phyloP scores from a whole-genome alignment of 768 basidiomycete species.

The Leccinum arenicola region DNA sequence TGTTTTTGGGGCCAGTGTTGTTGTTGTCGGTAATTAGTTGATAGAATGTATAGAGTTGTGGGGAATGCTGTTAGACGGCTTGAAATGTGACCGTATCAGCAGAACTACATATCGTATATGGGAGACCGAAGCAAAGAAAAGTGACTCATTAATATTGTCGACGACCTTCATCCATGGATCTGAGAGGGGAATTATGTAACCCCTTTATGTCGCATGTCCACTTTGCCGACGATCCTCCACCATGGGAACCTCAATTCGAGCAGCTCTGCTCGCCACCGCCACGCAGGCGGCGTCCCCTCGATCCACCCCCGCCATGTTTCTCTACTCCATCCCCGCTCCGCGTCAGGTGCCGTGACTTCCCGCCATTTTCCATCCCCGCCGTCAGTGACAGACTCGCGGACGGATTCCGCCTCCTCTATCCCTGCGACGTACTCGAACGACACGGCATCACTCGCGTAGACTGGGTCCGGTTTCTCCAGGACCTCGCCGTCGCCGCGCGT shows the following conservation, averaged over 20 bases:
- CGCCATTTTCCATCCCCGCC: slow-evolving; percentile 25
- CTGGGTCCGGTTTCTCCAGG: slow-evolving; percentile 31
- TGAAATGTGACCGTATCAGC: no score
- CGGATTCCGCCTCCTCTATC: slow-evolving; percentile 29
- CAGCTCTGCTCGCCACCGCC: slow-evolving; percentile 8
- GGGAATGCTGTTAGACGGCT: no score
- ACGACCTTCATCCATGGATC: no score
- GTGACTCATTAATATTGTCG: no score
- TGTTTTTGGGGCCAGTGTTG: no score
- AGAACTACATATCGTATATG: no score
- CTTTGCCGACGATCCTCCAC: slow-evolving; percentile 17
- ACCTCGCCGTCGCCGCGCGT: slow-evolving; percentile 28
- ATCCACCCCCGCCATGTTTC: slow-evolving; percentile 32
- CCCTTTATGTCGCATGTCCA: not conserved
- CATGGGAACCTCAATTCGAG: slow-evolving; percentile 30
- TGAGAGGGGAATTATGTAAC: not conserved
- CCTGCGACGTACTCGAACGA: slow-evolving; percentile 21
- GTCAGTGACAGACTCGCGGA: slow-evolving; percentile 19
- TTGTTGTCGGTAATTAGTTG: no score
- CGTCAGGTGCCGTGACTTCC: slow-evolving; percentile 26
- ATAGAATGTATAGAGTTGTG: no score
- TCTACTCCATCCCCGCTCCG: slow-evolving; percentile 27
- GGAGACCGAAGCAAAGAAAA: no score
- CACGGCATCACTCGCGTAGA: slow-evolving; percentile 28
- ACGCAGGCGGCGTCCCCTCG: slow-evolving; percentile 22